Conservation (phyloP, 2,329 filamentous ascomycete genomes). For the Xylariaceae sp. region DNA sequence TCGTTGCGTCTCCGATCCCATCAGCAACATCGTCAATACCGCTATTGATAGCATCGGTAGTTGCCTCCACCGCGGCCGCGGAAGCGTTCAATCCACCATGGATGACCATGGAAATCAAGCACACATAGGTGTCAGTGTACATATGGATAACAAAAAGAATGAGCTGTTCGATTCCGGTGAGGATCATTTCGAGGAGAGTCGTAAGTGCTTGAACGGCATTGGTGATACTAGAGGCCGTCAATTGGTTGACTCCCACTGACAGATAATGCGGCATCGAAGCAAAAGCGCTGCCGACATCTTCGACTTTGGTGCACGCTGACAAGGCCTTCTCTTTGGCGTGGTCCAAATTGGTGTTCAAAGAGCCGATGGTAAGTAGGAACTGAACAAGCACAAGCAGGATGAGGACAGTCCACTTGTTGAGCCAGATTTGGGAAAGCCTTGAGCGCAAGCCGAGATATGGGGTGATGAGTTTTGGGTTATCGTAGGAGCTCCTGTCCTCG, state of each 20-base stretch:
- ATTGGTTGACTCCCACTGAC: constrained; percentile 79
- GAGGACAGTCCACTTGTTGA: constrained; percentile 95
- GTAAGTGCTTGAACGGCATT: constrained; percentile 78
- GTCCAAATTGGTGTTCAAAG: constrained; percentile 70
- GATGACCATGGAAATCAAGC: constrained; percentile 80
- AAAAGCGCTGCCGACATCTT: constrained; percentile 91
- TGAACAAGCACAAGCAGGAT: constrained; percentile 81
- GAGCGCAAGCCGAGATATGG: constrained; percentile 90
- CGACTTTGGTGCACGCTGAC: constrained; percentile 85
- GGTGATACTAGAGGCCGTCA: constrained; percentile 78
- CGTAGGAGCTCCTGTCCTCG: not conserved
- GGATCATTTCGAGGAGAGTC: constrained; percentile 70
- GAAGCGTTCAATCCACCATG: constrained; percentile 74
- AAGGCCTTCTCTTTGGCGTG: constrained; percentile 79
- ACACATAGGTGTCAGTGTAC: constrained; percentile 85
- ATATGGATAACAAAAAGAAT: constrained; percentile 92
- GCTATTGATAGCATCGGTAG: constrained; percentile 49
- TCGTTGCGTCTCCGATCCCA: constrained; percentile 48
- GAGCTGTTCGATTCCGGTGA: constrained; percentile 82
- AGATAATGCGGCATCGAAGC: constrained; percentile 98
- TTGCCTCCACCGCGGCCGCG: constrained; percentile 38
- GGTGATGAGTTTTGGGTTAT: constrained; percentile 60
- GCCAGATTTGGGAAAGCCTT: constrained; percentile 91
- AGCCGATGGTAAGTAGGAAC: constrained; percentile 71
- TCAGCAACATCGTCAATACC: constrained; percentile 41